These are phyloP conservation scores for Mucor indicus DNA, from an alignment of 371 early-diverging fungal species.

Conservation along the genomic window DNA sequence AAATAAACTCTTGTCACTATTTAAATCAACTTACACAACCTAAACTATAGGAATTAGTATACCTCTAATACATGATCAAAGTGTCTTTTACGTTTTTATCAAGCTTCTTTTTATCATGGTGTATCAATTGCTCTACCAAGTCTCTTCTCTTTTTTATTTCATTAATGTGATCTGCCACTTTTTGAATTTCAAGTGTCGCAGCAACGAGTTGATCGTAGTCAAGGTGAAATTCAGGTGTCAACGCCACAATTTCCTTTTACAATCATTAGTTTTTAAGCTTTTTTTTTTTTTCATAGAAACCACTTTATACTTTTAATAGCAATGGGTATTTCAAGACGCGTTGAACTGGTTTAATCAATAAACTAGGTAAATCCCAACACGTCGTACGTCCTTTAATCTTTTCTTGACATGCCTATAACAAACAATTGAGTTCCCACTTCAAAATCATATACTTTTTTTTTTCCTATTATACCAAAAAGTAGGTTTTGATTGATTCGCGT, in stretches of 20 bases:
- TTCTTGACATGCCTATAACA: slow-evolving; percentile 42
- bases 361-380: slow-evolving; percentile 78
- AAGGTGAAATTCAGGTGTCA: slow-evolving; percentile 57
- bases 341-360: slow-evolving; percentile 91
- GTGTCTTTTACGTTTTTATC: slow-evolving; percentile 67
- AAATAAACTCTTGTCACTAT: not conserved
- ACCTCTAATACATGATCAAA: no score
- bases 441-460: not conserved
- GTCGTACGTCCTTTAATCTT: slow-evolving; percentile 62
- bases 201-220: slow-evolving; percentile 55
- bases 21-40: slow-evolving; percentile 24
- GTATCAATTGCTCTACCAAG: slow-evolving; percentile 81
- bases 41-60: not conserved
- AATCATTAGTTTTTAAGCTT: no score
- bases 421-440: not conserved
- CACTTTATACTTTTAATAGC: slow-evolving; percentile 27
- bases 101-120: slow-evolving; percentile 64
- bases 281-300: no score
- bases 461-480: slow-evolving; percentile 1
- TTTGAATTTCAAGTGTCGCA: slow-evolving; percentile 56
- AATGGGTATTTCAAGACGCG: slow-evolving; percentile 82
- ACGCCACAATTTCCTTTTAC: slow-evolving; percentile 49
- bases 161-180: slow-evolving; percentile 81
- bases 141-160: slow-evolving; percentile 85
- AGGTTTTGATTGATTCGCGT: no score